Percentiles rank a stretch among this genome's conserved stretches.
These are phyloP conservation scores for Ceratobasidium sp. DNA, from an alignment of 1,284 basidiomycete species.

Conservation along the genomic window DNA sequence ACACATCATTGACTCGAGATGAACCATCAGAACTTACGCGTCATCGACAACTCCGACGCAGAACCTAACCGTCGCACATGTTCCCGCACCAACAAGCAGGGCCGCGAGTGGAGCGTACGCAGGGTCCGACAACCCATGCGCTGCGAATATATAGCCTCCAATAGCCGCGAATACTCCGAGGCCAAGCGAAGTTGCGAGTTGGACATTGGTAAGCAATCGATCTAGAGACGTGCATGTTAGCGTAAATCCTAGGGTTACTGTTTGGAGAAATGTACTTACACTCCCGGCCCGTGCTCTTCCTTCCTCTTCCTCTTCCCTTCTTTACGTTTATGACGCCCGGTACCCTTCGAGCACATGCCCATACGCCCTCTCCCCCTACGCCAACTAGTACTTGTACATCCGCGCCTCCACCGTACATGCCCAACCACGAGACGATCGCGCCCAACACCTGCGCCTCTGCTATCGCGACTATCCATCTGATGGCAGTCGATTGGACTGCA, in stretches of 20 bases:
- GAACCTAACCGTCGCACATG: constrained; percentile 84
- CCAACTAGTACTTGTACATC: constrained; percentile 89
- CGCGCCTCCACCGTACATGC: constrained; percentile 63
- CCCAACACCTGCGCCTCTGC: constrained; percentile 70
- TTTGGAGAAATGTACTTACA: constrained; percentile 1
- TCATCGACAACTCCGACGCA: constrained; percentile 86
- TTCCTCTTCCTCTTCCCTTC: constrained; percentile 63
- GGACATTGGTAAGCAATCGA: constrained; percentile 74
- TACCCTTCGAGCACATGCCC: constrained; percentile 78
- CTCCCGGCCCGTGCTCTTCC: constrained; percentile 39
- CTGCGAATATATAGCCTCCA: constrained; percentile 87
- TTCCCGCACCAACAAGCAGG: constrained; percentile 81
- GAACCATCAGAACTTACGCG: constrained; percentile 63
- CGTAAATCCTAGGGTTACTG: background rate
- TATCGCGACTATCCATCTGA: constrained; percentile 55
- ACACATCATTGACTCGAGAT: background rate
- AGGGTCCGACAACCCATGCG: constrained; percentile 83
- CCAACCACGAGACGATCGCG: constrained; percentile 61
- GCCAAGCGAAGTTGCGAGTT: constrained; percentile 78
- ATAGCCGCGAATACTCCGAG: constrained; percentile 83
- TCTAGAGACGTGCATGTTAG: constrained; percentile 50
- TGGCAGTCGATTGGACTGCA: constrained; percentile 61
- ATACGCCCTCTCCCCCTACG: constrained; percentile 87
- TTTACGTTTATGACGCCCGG: constrained; percentile 67
- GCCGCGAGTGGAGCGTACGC: constrained; percentile 82